Evolutionary conservation across 345 rosid species (phyloP).

Genomic region (Combretum micranthum): DNA sequence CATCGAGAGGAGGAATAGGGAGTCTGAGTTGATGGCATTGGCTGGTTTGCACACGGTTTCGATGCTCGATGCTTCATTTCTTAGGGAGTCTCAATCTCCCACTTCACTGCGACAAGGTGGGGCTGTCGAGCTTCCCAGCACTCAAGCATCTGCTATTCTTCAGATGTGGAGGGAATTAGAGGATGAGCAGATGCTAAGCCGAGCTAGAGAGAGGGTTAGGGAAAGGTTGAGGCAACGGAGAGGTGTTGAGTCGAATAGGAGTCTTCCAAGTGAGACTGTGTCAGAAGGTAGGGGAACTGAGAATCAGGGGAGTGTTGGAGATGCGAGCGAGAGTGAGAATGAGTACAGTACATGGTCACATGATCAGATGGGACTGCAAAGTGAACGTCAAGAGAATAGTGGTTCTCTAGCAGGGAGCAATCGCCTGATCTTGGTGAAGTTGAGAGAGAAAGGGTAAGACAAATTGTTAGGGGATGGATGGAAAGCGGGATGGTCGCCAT

Average conservation of each 20-base stretch:
- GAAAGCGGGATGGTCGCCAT: constrained; percentile 68
- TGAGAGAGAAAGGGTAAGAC: constrained; percentile 97
- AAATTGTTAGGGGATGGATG: constrained; percentile 93
- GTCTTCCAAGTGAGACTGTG: constrained; percentile 34
- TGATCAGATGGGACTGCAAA: constrained; percentile 43
- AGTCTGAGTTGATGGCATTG: constrained; percentile 92
- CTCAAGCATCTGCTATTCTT: constrained; percentile 80
- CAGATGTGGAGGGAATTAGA: constrained; percentile 99
- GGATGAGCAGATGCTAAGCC: constrained; percentile 83
- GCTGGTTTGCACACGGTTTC: constrained; percentile 97
- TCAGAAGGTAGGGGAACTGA: constrained; percentile 59
- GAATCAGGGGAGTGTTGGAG: constrained; percentile 62
- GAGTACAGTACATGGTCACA: constrained; percentile 75
- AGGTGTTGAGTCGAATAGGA: constrained; percentile 45
- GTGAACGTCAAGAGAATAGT: constrained; percentile 47
- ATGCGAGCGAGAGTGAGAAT: constrained; percentile 77
- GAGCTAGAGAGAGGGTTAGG: constrained; percentile 81
- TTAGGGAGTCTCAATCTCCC: constrained; percentile 81
- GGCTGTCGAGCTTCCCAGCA: constrained; percentile 65
- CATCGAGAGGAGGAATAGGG: constrained; percentile 88
- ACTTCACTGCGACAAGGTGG: constrained; percentile 66
- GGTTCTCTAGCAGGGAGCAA: constrained; percentile 79
- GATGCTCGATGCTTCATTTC: constrained; percentile 89
- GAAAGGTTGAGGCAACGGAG: constrained; percentile 74
- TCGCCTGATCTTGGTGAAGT: constrained; percentile 90